Conservation (phyloP, 257 asterid genomes). For the Penstemon davidsonii region DNA sequence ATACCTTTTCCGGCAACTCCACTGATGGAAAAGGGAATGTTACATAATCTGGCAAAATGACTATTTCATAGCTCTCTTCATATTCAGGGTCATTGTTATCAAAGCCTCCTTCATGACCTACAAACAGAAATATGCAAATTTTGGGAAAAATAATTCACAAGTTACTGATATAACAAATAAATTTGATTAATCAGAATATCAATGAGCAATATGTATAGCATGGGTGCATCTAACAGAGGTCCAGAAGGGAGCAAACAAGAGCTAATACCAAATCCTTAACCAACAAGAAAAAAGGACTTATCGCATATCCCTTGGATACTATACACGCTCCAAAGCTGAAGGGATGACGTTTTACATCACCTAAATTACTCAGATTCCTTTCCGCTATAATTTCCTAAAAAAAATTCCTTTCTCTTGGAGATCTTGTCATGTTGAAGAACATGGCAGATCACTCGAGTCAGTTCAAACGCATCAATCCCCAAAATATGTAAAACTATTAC, state of each 20-base stretch:
- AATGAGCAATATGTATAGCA: background rate
- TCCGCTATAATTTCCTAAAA: too few species aligned
- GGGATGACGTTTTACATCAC: background rate
- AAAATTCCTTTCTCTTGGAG: slow-evolving; percentile 1
- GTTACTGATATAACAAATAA: background rate
- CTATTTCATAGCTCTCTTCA: slow-evolving; percentile 70
- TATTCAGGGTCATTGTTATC: slow-evolving; percentile 75
- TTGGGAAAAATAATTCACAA: slow-evolving; percentile 5
- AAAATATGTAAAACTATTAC: background rate
- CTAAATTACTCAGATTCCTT: background rate
- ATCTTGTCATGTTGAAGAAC: slow-evolving; percentile 2
- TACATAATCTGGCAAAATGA: slow-evolving; percentile 72
- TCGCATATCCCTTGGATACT: background rate
- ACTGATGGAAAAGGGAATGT: slow-evolving; percentile 93
- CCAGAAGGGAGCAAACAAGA: slow-evolving; percentile 1
- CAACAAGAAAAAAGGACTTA: slow-evolving; percentile 10
- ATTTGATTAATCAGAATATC: slow-evolving; percentile 13
- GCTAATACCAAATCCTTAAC: background rate
- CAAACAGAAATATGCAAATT: slow-evolving; percentile 26
- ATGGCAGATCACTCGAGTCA: slow-evolving; percentile 5
- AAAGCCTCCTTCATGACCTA: slow-evolving; percentile 91
- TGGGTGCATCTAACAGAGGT: slow-evolving; percentile 10
- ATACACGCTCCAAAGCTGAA: slow-evolving; percentile 6
- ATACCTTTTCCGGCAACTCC: slow-evolving; percentile 94
- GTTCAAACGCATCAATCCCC: slow-evolving; percentile 15